Base-by-base conservation (phyloP, 345 rosid genomes). In the Trapa incisa region DNA sequence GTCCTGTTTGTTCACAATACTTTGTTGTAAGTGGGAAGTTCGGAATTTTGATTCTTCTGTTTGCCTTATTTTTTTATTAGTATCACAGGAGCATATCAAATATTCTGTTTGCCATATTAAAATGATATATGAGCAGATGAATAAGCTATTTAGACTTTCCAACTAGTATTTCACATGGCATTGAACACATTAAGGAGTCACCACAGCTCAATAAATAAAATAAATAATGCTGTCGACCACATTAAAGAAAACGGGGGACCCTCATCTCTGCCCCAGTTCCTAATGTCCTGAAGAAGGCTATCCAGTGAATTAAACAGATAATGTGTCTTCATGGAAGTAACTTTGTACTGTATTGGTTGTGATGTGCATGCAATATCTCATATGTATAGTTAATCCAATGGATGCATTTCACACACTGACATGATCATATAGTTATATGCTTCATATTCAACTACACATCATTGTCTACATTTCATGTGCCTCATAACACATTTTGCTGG, bases 1-100 rank as follows among this genome's bases (percentile, higher is more conserved):
- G 99, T 73, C 92, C 97, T 0, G 96, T 87, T 65, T 95, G 97
- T 79, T 45, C 90, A 6, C 99, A 95, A 76, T 81, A 85, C 79
- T 95, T 95, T 76, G 86, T 80, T 92, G 97, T 95, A 77, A 84
- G 87, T 39, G 33, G 16, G 2, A 3, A 57, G 9, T n/a, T 47
- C 32, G 11, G 35, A 29, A 58, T 1, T 50, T 17, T 50, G 22
- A 50, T 14, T 32, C 5, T n/a, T 11, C 37, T 38, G 8, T 8
- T 58, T 58, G 63, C 63, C 15, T 58, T 35, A n/a, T 29, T 0
- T 54, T n/a, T 54, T 16, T 54, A 6, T 22, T 54, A 54, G 1
- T 22, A n/a, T 5, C 33, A 58, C 10, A 22, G 29, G 2, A 11
- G 36, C 9, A 57, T 58, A n/a, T 11, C 32, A 6, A 22, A 9